A percentile compares a stretch with the other conserved stretches of the same genome.
These are phyloP conservation scores for Aeschynomene evenia DNA, from an alignment of 306 rosid genomes.

Conservation along the genomic window DNA sequence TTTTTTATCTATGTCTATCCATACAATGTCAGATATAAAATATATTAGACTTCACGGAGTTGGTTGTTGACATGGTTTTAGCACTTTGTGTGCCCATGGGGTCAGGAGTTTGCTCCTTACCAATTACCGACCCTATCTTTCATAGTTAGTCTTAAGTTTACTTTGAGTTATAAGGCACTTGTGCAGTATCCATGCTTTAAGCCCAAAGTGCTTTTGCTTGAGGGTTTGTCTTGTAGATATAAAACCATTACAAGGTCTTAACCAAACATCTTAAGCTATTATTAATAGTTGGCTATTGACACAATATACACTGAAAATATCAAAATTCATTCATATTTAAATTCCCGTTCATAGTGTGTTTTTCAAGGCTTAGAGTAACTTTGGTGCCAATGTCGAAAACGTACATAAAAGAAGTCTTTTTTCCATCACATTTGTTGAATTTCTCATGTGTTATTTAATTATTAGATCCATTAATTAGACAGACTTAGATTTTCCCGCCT, in stretches of 20 bases:
- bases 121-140: not conserved
- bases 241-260: not conserved
- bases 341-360: not conserved
- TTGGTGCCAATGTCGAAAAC: not conserved
- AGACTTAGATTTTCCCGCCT: not conserved
- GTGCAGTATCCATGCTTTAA: not conserved
- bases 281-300: too few species aligned
- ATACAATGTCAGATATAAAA: not conserved
- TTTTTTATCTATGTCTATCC: slow-evolving; percentile 21
- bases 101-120: not conserved
- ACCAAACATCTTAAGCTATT: not conserved
- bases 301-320: not conserved
- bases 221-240: not conserved
- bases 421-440: not conserved
- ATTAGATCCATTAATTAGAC: not conserved
- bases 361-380: not conserved
- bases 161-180: not conserved
- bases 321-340: not conserved
- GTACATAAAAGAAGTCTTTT: not conserved
- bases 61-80: not conserved
- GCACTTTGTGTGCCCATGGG: not conserved
- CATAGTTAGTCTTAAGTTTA: not conserved
- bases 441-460: not conserved
- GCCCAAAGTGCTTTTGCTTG: not conserved
- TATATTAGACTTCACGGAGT: not conserved